Conservation (phyloP, 768 basidiomycete species). For the Boletus rubropictus region DNA sequence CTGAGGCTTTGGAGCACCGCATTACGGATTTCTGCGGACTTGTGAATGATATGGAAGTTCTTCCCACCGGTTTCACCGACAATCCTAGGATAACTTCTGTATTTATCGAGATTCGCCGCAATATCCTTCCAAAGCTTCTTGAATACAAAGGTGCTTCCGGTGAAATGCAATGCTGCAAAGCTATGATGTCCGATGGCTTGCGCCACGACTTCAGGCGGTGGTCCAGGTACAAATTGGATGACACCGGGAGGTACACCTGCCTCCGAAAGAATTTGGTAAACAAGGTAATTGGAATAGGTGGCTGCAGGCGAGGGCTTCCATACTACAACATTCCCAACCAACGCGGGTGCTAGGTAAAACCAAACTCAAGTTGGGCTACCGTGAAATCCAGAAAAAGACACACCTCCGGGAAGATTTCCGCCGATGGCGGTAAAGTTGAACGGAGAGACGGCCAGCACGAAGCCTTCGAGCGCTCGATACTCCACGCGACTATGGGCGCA, state of each 20-base stretch:
- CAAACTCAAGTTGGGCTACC: not conserved
- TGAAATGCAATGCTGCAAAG: constrained; percentile 93
- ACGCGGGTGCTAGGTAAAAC: constrained; percentile 60
- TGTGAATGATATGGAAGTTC: constrained; percentile 95
- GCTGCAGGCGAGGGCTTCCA: constrained; percentile 99
- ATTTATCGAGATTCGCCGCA: constrained; percentile 78
- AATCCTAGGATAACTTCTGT: constrained; percentile 86
- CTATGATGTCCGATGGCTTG: constrained; percentile 72
- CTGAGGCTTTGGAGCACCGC: constrained; percentile 87
- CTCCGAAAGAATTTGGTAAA: constrained; percentile 87
- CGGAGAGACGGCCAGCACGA: constrained; percentile 94
- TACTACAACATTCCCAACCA: constrained; percentile 90
- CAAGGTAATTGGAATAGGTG: constrained; percentile 90
- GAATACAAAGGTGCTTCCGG: constrained; percentile 93
- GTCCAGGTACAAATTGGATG: constrained; percentile 94
- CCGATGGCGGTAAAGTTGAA: constrained; percentile 99
- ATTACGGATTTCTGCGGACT: constrained; percentile 78
- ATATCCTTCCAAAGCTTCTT: constrained; percentile 96
- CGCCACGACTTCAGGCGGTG: constrained; percentile 77
- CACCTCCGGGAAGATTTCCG: constrained; percentile 81
- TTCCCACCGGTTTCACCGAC: constrained; percentile 99
- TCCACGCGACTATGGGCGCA: constrained; percentile 68
- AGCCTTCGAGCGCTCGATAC: constrained; percentile 96
- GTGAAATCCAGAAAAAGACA: constrained; percentile 2
- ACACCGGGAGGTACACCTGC: constrained; percentile 93